Base-by-base conservation (phyloP, 495 filamentous ascomycete genomes). In the Massariosphaeria phaeospora region DNA sequence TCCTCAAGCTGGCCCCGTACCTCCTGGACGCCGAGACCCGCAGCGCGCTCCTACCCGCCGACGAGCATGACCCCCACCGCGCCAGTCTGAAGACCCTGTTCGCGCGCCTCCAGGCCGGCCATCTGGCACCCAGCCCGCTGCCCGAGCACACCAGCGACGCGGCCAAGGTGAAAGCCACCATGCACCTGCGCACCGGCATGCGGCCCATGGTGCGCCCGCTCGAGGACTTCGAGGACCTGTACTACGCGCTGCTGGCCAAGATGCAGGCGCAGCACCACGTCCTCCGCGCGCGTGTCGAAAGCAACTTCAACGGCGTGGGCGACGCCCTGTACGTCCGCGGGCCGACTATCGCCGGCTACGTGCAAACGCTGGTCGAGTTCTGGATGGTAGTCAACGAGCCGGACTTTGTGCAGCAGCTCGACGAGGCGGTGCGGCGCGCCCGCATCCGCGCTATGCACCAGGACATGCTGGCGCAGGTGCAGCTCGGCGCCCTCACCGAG, bases 181-280 rank as follows among this genome's bases (percentile, higher is more conserved):
- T 26, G 39, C 18, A 45, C 10, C 18, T 10, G 0, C 40, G 33
- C 20, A 48, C 25, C 1, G 3, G 13, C 34, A 48, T 42, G 11
- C 10, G 6, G 13, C 33, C 35, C 8, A 11, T 24, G 15, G 11
- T 30, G 5, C 55, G 48, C 33, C 47, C 48, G 8, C 48, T 52
- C 24, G 41, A 45, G 25, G 48, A 52, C 24, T 59, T 39, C 33
- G 48, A 59, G 18, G 39, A 46, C 41, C 27, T 58, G 24, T 59
- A 52, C 40, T 52, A 59, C 29, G 41, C 25, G 6, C 11, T 45
- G 7, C 29, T 59, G 3, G 18, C 47, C 9, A 29, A 24, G 11
- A 27, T 47, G 21, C 10, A 38, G 6, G 41, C 27, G 8, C 15
- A 47, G 15, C 39, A 59, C 34, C 12, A 2, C 12, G 8, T 7